Conservation (phyloP, 257 asterid species). For the Prunella vulgaris region DNA sequence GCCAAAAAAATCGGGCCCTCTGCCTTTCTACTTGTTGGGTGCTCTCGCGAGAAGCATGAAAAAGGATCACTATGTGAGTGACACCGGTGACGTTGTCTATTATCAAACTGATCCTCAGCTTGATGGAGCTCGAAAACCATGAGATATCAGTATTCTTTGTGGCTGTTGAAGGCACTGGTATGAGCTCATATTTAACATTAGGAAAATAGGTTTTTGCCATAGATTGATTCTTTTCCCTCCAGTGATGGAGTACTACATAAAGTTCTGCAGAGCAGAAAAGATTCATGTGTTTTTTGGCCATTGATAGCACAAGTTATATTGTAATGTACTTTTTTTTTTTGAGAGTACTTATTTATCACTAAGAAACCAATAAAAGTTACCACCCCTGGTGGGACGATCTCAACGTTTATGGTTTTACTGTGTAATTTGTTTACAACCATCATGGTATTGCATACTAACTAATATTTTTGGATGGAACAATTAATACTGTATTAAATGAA, state of each 20-base stretch:
- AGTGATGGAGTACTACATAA: conserved; percentile 13
- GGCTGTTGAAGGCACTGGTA: not conserved
- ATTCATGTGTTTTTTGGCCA: conserved; percentile 4
- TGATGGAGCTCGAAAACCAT: conserved; percentile 27
- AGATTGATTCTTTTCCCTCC: conserved; percentile 3
- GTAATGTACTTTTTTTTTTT: not conserved
- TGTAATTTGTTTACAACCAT: not conserved
- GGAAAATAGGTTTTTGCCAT: not conserved
- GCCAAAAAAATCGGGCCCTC: conserved; percentile 72
- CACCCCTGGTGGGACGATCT: too few relatives aligned
- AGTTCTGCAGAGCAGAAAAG: not conserved
- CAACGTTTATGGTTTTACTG: too few relatives aligned
- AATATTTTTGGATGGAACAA: not conserved
- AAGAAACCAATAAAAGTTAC: not conserved
- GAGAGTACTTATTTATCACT: not conserved
- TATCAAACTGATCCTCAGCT: conserved; percentile 57
- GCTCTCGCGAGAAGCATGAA: conserved; percentile 57
- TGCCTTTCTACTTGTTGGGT: conserved; percentile 64
- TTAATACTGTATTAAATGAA: too few relatives aligned
- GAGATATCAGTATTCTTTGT: not conserved
- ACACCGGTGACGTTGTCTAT: conserved; percentile 62
- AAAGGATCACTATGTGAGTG: conserved; percentile 75
- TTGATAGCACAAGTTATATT: not conserved
- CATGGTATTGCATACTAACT: not conserved
- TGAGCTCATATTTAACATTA: not conserved